Percentiles rank a stretch among this genome's conserved stretches.
Conservation (phyloP, 345 rosid species). For the Bretschneidera sinensis region DNA sequence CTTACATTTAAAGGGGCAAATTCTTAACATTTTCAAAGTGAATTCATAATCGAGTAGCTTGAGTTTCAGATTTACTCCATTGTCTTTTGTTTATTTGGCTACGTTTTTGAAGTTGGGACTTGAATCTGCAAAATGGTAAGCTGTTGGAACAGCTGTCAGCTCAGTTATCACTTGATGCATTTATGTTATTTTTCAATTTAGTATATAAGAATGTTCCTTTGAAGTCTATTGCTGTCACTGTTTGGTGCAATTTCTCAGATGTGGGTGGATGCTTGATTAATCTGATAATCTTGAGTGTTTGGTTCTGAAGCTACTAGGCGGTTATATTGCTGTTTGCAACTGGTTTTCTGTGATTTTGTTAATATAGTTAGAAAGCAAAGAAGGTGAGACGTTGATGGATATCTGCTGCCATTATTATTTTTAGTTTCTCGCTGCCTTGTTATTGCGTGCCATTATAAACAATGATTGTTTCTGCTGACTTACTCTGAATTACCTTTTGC, state of each 20-base stretch:
- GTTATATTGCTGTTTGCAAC: not conserved
- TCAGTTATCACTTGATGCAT: not conserved
- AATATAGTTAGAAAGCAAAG: too few relatives aligned
- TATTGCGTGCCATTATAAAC: not conserved
- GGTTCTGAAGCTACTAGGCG: not conserved
- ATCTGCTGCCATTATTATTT: too few relatives aligned
- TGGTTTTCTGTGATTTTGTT: not conserved
- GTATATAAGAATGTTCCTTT: too few relatives aligned
- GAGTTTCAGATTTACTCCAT: too few relatives aligned
- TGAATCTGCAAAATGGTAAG: too few relatives aligned
- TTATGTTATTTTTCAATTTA: too few relatives aligned
- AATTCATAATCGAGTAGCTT: not conserved
- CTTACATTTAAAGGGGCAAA: too few relatives aligned
- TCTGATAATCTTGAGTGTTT: not conserved
- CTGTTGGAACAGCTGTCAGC: too few relatives aligned
- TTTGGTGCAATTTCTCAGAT: not conserved
- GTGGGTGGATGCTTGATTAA: not conserved
- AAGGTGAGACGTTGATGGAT: too few relatives aligned
- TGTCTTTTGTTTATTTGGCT: too few relatives aligned
- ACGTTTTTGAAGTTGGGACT: too few relatives aligned
- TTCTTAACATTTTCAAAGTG: not conserved
- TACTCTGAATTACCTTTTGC: not conserved
- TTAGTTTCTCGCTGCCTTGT: not conserved
- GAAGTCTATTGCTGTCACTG: not conserved
- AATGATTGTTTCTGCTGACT: not conserved